Percentiles rank a stretch among this genome's conserved stretches.
These are phyloP conservation scores for Mycena crocata DNA, from an alignment of 768 basidiomycete genomes.

Conservation along the genomic window DNA sequence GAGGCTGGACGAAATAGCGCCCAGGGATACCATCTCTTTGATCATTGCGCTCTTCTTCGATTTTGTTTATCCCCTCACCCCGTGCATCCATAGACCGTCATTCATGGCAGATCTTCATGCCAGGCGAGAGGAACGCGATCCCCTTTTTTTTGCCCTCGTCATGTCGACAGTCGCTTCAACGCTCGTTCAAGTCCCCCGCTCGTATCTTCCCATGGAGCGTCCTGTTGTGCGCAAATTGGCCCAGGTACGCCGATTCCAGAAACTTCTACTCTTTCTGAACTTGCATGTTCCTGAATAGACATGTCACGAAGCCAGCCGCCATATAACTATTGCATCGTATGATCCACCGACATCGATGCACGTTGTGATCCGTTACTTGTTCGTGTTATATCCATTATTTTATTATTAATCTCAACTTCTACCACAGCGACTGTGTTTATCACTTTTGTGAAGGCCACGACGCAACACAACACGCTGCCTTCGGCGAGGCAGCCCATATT, in stretches of 20 bases:
- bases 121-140: slow-evolving; percentile 85
- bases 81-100: slow-evolving; percentile 90
- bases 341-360: slow-evolving; percentile 88
- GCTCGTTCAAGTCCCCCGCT: slow-evolving; percentile 87
- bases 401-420: slow-evolving; percentile 21
- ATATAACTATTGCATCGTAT: slow-evolving; percentile 83
- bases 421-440: slow-evolving; percentile 78
- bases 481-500: slow-evolving; percentile 88
- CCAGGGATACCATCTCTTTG: slow-evolving; percentile 81
- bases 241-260: slow-evolving; percentile 46
- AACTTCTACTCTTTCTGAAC: slow-evolving; percentile 2
- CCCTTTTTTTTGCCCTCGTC: slow-evolving; percentile 90
- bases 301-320: slow-evolving; percentile 85
- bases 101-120: slow-evolving; percentile 91
- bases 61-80: slow-evolving; percentile 92
- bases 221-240: slow-evolving; percentile 87
- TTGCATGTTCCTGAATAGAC: slow-evolving; percentile 54
- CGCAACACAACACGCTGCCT: slow-evolving; percentile 88
- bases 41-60: slow-evolving; percentile 93
- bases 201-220: slow-evolving; percentile 89
- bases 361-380: slow-evolving; percentile 92
- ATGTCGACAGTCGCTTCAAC: slow-evolving; percentile 92
- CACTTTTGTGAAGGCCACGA: slow-evolving; percentile 92
- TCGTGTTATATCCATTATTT: slow-evolving; percentile 44
- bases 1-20: slow-evolving; percentile 84